Base-by-base conservation (phyloP, 495 filamentous ascomycete genomes). In the Penicillium coffeae region DNA sequence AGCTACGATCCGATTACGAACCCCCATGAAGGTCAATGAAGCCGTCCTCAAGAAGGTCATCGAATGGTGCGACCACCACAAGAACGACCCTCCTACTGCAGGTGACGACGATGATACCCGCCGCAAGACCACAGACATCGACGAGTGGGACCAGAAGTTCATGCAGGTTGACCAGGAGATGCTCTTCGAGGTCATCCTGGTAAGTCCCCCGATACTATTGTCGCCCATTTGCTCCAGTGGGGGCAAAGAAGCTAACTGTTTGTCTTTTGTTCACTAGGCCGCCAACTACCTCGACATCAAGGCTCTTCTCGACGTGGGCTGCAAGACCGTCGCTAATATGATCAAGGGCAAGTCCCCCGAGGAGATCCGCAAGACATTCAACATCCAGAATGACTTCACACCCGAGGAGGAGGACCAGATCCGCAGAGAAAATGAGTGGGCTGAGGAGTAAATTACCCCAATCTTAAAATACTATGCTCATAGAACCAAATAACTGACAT, bases 81-180 rank as follows among this genome's bases (percentile, higher is more conserved):
- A 86, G 65, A 80, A 80, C 59, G 93, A 98, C 65, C 88, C 93
- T 37, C 79, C 83, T 14, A 75, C 81, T 34, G 75, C 81, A 44
- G 88, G 92, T 42, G 93, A 98, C 44, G 92, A 98, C 50, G 86
- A 90, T 55, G 93, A 98, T 62, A 87, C 80, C 32, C 88, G 94
- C 52, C 96, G 96, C 78, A 95, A 96, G 82, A 94, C 90, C 0
- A 96, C 93, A 16, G 93, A 97, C 43, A 98, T 98, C 59, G 93
- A 96, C 34, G 93, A 98, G 72, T 98, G 93, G 93, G 93, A 98
- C 58, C 93, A 96, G 69, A 98, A 98, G 67, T 98, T 96, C 67
- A 98, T 97, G 93, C 93, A 97, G 70, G 93, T 98, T 8, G 93
- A 98, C 63, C 93, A 98, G 64, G 93, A 98, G 72, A 96, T 98